A percentile compares a stretch with the other conserved stretches of the same genome.
Evolutionary conservation across 768 basidiomycete species (phyloP).

Genomic region (Kockovaella imperatae): DNA sequence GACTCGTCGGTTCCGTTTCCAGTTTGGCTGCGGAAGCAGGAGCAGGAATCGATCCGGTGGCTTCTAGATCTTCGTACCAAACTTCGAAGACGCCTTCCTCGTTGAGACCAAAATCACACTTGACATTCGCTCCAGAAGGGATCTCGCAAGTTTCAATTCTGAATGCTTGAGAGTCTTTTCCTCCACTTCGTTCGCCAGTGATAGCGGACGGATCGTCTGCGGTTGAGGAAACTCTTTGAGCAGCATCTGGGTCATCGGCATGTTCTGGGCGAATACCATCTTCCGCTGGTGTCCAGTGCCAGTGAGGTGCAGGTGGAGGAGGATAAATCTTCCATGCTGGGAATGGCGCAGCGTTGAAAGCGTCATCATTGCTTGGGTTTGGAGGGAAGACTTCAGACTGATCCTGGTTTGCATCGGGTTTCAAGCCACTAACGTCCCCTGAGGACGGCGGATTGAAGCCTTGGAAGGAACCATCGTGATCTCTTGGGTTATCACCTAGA

Average conservation of each 20-base stretch:
- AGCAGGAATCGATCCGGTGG: not conserved
- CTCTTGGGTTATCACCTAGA: conserved; percentile 87
- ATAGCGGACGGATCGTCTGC: conserved; percentile 6
- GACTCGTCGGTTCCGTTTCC: not conserved
- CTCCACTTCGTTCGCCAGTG: not conserved
- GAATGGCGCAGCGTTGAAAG: conserved; percentile 26
- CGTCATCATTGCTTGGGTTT: not conserved
- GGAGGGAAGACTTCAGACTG: conserved; percentile 17
- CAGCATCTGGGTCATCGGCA: conserved; percentile 6
- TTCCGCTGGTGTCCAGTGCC: conserved; percentile 62
- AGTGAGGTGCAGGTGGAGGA: conserved; percentile 85
- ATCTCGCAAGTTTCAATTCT: conserved; percentile 64
- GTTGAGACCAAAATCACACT: conserved; percentile 59
- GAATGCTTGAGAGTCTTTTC: conserved; percentile 48
- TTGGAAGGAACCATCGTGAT: conserved; percentile 72
- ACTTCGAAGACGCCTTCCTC: conserved; percentile 69
- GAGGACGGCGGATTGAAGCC: conserved; percentile 55
- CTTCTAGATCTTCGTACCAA: not conserved
- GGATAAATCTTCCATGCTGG: conserved; percentile 84
- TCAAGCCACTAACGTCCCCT: conserved; percentile 60
- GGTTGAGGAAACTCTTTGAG: conserved; percentile 48
- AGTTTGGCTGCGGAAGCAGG: not conserved
- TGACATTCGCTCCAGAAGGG: conserved; percentile 55
- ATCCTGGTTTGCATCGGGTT: conserved; percentile 54
- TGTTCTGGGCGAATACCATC: conserved; percentile 15